A percentile compares a stretch with the other conserved stretches of the same genome.
Conservation (phyloP, 163 green algal species). For the Coccomyxa subellipsoidea region DNA sequence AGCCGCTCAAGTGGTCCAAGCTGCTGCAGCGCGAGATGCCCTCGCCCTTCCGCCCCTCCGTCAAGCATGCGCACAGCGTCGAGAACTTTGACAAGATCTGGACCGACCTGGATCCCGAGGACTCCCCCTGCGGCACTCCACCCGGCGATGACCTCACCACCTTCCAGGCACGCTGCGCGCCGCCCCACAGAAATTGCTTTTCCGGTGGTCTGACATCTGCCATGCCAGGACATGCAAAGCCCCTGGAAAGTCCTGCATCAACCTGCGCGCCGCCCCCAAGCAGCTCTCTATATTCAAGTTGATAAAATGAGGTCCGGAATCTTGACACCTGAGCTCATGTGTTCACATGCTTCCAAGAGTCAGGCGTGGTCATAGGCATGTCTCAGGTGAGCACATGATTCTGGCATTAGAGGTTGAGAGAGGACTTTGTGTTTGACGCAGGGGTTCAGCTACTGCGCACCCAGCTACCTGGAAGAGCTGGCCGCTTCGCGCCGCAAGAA, state of each 20-base stretch:
- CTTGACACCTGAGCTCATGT: no score
- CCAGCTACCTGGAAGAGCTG: constrained; percentile 8
- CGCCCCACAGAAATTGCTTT: no score
- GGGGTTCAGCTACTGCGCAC: constrained; percentile 8
- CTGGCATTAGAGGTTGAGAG: background rate
- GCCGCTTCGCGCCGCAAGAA: background rate
- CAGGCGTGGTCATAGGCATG: no score
- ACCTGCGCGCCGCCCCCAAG: no score
- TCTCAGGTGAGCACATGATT: no score
- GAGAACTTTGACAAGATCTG: constrained; percentile 75
- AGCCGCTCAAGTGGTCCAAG: constrained; percentile 78
- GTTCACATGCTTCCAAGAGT: no score
- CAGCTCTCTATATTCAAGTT: no score
- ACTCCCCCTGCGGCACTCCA: constrained; percentile 64
- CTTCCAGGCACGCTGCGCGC: background rate
- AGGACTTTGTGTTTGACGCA: background rate
- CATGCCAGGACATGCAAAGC: background rate
- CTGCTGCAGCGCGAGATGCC: constrained; percentile 66
- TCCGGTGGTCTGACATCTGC: background rate
- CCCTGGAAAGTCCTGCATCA: background rate
- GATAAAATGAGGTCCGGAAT: no score
- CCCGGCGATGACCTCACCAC: background rate
- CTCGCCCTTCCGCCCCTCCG: constrained; percentile 48
- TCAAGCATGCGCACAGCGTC: constrained; percentile 33
- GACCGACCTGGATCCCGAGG: constrained; percentile 43